Evolutionary conservation across 225 moss, liverwort and hornwort species (phyloP).

Genomic region (Anthoceros angustus): DNA sequence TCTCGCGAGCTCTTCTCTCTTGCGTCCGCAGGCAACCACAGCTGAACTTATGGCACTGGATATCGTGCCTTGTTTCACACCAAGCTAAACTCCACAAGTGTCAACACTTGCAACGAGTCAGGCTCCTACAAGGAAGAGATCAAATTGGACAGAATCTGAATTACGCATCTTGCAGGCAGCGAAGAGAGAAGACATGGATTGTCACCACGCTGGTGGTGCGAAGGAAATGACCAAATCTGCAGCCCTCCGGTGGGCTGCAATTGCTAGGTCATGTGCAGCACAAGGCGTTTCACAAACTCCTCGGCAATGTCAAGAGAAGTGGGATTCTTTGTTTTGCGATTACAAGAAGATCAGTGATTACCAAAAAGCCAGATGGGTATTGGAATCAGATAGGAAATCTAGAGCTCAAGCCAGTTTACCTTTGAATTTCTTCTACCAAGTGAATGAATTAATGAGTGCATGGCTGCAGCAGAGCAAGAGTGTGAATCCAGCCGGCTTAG

Average conservation of each 20-base stretch:
- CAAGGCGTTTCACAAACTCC: slow-evolving; percentile 10
- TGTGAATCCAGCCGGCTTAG: too few relatives aligned
- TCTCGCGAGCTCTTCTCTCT: too few relatives aligned
- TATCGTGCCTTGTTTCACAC: too few relatives aligned
- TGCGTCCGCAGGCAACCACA: too few relatives aligned
- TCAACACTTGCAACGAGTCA: too few relatives aligned
- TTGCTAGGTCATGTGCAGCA: slow-evolving; percentile 9
- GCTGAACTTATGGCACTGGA: too few relatives aligned
- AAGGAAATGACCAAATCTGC: slow-evolving; percentile 12
- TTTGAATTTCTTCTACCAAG: too few relatives aligned
- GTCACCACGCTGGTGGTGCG: slow-evolving; percentile 10
- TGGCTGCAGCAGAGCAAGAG: too few relatives aligned
- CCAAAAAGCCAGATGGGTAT: slow-evolving; percentile 11
- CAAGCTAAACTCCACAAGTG: too few relatives aligned
- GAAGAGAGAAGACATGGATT: slow-evolving; percentile 14
- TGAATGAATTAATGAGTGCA: too few relatives aligned
- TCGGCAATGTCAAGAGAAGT: slow-evolving; percentile 15
- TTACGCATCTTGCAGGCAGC: slow-evolving; percentile 11
- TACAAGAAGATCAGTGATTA: slow-evolving; percentile 14
- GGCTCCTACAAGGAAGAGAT: slow-evolving; percentile 8
- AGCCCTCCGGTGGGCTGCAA: slow-evolving; percentile 12
- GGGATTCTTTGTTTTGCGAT: slow-evolving; percentile 12
- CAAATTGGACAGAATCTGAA: slow-evolving; percentile 13
- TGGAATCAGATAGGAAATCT: too few relatives aligned
- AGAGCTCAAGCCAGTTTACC: too few relatives aligned